Evolutionary conservation across 176 grass and related monocot species (phyloP), one percentile per base, ranked within the genome.

Genomic region (Dendrocalamus sinicus): DNA sequence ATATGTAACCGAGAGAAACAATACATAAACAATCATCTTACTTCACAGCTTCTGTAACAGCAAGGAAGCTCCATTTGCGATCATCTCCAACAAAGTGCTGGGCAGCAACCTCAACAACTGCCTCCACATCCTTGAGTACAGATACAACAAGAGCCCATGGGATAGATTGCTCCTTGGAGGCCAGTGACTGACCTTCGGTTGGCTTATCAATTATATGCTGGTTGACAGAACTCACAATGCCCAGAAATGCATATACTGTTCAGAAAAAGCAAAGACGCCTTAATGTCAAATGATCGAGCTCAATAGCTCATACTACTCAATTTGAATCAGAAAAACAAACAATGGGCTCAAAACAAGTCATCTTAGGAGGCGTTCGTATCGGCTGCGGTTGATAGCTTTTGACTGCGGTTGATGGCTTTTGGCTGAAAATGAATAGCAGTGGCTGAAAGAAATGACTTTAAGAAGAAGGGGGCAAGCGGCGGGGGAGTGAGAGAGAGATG

Each of bases 191-290:
- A 50, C 44, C 17, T 69, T 84, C 67, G 3, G 68, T 75, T 11
- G 96, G 93, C 2, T 88, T 84, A 15, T 99, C 96, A 50, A 96
- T 93, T 92, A 99, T 96, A 84, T 99, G 92, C 84, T 96, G 93
- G 81, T 99, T 99, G 70, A 96, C 86, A 78, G 96, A 89, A 86
- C 93, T 92, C 61, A 99, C 41, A 64, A 95, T 84, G 77, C 96
- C 96, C 92, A 99, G 86, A 76, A 99, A 67, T 72, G 96, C 90
- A 89, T 99, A 99, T 54, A 99, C 96, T 99, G 90, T 82, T 85
- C 48, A 88, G 61, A 71, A 47, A 71, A 81, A 30, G 44, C 5
- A 87, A 70, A 28, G 5, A 1, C 7, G 0, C 5, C 0, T 84
- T 69, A 75, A 75, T 53, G n/a, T 87, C 24, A 90, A 74, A 60